Conservation (phyloP, 148 eudicot species). For the Rhododendron molle region DNA sequence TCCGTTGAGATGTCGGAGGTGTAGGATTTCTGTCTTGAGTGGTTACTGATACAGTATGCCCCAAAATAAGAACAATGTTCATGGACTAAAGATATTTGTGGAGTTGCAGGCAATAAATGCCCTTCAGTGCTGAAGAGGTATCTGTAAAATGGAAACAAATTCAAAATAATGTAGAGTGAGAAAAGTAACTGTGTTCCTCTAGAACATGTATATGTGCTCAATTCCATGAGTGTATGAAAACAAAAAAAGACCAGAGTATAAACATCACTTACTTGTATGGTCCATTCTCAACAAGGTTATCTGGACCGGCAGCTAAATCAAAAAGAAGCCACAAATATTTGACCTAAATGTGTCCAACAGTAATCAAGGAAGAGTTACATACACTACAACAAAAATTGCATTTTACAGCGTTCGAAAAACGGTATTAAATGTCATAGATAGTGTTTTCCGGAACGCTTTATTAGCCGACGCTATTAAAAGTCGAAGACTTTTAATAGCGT, state of each 20-base stretch:
- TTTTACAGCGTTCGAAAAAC: too few relatives aligned
- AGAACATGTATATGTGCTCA: background rate
- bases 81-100: slow-evolving; percentile 71
- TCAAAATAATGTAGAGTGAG: background rate
- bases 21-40: slow-evolving; percentile 37
- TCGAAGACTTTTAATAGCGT: too few relatives aligned
- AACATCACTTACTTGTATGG: slow-evolving; percentile 72
- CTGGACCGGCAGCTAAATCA: slow-evolving; percentile 96
- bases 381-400: too few relatives aligned
- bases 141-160: slow-evolving; percentile 31
- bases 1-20: slow-evolving; percentile 28
- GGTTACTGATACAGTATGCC: slow-evolving; percentile 62
- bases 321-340: slow-evolving; percentile 96
- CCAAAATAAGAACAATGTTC: slow-evolving; percentile 89
- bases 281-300: slow-evolving; percentile 95
- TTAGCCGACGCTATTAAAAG: too few relatives aligned
- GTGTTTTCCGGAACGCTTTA: too few relatives aligned
- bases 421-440: too few relatives aligned
- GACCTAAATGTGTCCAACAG: slow-evolving; percentile 44
- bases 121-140: slow-evolving; percentile 97
- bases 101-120: slow-evolving; percentile 84
- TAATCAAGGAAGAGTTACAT: background rate
- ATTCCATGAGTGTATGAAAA: background rate
- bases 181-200: background rate
- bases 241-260: background rate